Conservation (phyloP, 768 basidiomycete species). For the Tulasnella sp. region DNA sequence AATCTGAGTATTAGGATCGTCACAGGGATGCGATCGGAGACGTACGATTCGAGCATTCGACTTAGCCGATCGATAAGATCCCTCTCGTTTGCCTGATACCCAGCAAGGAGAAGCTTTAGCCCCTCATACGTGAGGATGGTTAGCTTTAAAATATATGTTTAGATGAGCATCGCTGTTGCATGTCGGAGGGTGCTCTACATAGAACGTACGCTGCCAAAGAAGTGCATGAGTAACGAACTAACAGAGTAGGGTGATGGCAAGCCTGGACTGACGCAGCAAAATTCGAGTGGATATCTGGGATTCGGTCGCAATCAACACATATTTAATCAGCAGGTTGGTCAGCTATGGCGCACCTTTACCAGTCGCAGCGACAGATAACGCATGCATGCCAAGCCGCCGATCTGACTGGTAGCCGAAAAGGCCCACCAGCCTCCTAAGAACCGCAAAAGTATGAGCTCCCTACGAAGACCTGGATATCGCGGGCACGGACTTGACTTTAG, state of each 20-base stretch:
- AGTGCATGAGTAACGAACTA: not conserved
- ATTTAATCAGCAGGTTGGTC: too few species aligned
- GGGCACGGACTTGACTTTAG: slow-evolving; percentile 52
- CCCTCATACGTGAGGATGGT: slow-evolving; percentile 78
- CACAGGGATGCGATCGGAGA: slow-evolving; percentile 10
- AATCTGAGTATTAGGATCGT: not conserved
- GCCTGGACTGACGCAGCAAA: slow-evolving; percentile 60
- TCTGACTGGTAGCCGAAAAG: slow-evolving; percentile 75
- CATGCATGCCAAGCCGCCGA: slow-evolving; percentile 60
- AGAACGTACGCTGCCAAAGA: slow-evolving; percentile 49
- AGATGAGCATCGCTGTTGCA: not conserved
- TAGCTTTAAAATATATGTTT: slow-evolving; percentile 35
- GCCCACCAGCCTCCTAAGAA: slow-evolving; percentile 60
- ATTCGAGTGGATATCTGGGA: slow-evolving; percentile 62
- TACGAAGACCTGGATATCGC: not conserved
- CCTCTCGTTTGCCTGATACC: slow-evolving; percentile 70
- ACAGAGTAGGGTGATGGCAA: not conserved
- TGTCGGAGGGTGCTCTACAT: not conserved
- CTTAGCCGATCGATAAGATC: slow-evolving; percentile 60
- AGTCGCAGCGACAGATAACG: slow-evolving; percentile 62
- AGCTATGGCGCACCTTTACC: slow-evolving; percentile 35
- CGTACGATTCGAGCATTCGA: slow-evolving; percentile 60
- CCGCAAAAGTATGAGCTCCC: not conserved
- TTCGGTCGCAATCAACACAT: not conserved
- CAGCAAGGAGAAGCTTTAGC: slow-evolving; percentile 61